Evolutionary conservation across 2,329 filamentous ascomycete species (phyloP).

Genomic region (Fusarium chaquense): DNA sequence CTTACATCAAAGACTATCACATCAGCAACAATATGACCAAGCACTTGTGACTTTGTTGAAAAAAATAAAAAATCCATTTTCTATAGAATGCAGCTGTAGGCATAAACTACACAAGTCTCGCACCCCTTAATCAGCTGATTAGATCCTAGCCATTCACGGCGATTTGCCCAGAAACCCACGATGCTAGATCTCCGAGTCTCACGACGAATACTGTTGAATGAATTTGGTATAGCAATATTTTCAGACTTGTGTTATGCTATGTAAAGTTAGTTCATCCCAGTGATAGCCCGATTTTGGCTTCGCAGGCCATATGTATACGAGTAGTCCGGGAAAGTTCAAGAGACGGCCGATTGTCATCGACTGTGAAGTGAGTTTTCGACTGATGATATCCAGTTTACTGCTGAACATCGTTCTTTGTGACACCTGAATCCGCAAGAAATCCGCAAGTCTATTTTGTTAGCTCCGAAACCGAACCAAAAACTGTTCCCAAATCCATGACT

Average conservation of each 20-base stretch:
- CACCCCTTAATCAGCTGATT: background rate
- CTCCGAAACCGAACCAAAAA: conserved; percentile 6
- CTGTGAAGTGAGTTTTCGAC: background rate
- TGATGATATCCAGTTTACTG: background rate
- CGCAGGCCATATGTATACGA: background rate
- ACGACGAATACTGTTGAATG: background rate
- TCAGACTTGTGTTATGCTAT: conserved; percentile 1
- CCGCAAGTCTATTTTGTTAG: conserved; percentile 11
- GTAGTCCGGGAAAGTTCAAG: background rate
- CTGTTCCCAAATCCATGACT: conserved; percentile 5
- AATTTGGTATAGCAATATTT: conserved; percentile 8
- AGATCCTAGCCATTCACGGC: background rate
- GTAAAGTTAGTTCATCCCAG: conserved; percentile 1
- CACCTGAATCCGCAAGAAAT: background rate
- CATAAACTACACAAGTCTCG: background rate
- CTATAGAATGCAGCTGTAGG: background rate
- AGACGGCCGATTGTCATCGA: background rate
- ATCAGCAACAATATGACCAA: background rate
- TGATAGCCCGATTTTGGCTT: background rate
- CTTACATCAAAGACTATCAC: background rate
- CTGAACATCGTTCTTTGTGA: background rate
- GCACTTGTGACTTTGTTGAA: background rate
- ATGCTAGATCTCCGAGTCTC: background rate
- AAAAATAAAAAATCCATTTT: background rate
- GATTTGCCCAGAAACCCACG: background rate